Evolutionary conservation across 768 basidiomycete genomes (phyloP), one percentile per base, ranked within the genome.

Genomic region (Coprinopsis marcescibilis): DNA sequence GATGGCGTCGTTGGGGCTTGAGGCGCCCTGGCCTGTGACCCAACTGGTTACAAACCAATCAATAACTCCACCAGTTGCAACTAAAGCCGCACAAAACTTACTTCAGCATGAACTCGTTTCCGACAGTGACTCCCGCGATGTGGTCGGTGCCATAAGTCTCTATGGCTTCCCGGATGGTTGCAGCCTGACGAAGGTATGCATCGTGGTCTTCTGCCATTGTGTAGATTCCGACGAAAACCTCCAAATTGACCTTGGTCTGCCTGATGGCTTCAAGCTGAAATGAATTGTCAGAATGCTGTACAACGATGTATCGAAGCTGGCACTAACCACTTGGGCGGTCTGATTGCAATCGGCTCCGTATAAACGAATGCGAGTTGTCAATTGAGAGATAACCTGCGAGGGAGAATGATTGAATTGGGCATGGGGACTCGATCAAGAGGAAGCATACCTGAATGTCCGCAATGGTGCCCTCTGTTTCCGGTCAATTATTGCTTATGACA

Each of bases 41-140:
- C 81, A 85, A 60, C 86, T 89, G 45, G n/a, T 32, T 20, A 7
- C 41, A 38, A 19, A 3, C 23, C 49, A 53, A 44, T 35, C 24
- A 33, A 19, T 23, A 14, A 14, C 4, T 8, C 25, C 6, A 14
- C 2, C 14, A 14, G 27, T 11, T 10, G n/a, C n/a, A 38, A 19
- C n/a, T 11, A 45, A 35, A 48, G 7, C 50, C 20, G 24, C 10
- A 12, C 3, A 14, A 10, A 29, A 66, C 74, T 23, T 49, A 84
- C 81, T 91, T 80, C 51, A 92, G 77, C 64, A 91, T 88, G 59
- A 80, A 90, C 65, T 95, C 92, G 60, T 96, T 95, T 15, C 95
- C 93, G 35, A 96, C 92, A 8, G 85, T 92, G 23, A 96, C 57
- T 13, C 95, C 95, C 0, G 66, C 69, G 51, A 98, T 75, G 56